These are phyloP conservation scores for Dictyostelium intermedium DNA, from an alignment of 78 protist species.

Conservation along the genomic window DNA sequence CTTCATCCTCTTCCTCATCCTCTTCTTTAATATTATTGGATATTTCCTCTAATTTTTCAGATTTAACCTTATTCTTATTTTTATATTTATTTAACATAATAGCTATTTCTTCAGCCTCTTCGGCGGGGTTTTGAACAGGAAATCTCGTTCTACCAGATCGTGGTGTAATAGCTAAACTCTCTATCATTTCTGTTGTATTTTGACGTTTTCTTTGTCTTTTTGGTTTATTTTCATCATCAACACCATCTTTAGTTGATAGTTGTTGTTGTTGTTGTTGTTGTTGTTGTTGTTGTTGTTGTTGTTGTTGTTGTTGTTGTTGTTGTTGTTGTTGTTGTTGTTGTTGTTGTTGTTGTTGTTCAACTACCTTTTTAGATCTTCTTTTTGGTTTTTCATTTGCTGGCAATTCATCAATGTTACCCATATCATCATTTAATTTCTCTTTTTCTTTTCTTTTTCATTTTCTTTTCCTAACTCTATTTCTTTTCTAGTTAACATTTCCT, in stretches of 20 bases:
- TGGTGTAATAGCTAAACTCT: neutral
- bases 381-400: too few species aligned
- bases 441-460: neutral
- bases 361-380: too few species aligned
- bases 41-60: too few species aligned
- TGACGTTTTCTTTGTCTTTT: neutral
- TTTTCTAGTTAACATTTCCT: neutral
- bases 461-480: neutral
- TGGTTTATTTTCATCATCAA: neutral
- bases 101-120: neutral
- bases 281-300: too few species aligned
- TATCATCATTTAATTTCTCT: too few species aligned
- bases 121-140: neutral
- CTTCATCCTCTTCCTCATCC: neutral
- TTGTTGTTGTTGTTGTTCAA: too few species aligned
- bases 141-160: neutral
- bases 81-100: neutral
- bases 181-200: neutral
- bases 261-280: neutral
- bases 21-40: neutral
- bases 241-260: neutral
- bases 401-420: too few species aligned
- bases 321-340: too few species aligned
- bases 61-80: neutral
- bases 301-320: too few species aligned